phyloP scores from a whole-genome alignment of 257 asterid species.

The Rauvolfia tetraphylla region DNA sequence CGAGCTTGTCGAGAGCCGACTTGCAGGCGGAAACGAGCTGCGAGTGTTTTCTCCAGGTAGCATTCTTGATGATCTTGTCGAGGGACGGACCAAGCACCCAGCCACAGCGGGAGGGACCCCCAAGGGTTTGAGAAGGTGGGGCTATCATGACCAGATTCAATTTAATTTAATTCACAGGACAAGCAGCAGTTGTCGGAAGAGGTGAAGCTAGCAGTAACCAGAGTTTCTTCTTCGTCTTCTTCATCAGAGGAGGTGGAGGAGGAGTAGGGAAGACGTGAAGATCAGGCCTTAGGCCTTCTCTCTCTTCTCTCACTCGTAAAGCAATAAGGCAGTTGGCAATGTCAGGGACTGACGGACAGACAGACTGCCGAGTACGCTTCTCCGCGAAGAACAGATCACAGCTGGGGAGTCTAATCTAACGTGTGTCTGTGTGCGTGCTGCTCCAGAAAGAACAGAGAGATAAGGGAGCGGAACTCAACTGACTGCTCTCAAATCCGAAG shows the following conservation, averaged over 20 bases:
- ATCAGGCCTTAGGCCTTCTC: neutral
- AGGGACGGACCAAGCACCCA: constrained; percentile 92
- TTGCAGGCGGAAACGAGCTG: constrained; percentile 82
- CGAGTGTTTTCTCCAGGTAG: constrained; percentile 94
- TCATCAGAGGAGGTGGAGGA: neutral
- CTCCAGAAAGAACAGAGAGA: neutral
- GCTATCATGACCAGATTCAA: neutral
- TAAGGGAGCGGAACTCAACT: neutral
- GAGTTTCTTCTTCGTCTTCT: neutral
- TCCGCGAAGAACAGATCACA: neutral
- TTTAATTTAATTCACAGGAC: neutral
- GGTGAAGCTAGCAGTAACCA: neutral
- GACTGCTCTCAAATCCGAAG: neutral
- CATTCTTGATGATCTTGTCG: constrained; percentile 96
- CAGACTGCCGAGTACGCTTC: too few species aligned
- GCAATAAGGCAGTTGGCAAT: too few species aligned
- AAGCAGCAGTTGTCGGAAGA: too few species aligned
- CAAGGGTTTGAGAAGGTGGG: constrained; percentile 62
- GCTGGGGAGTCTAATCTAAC: neutral
- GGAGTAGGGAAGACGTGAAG: neutral
- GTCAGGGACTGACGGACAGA: too few species aligned
- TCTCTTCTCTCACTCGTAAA: neutral
- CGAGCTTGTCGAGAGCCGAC: constrained; percentile 94
- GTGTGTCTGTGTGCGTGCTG: neutral
- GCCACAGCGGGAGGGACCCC: constrained; percentile 90